Percentiles rank a stretch among this genome's conserved stretches.
These are phyloP conservation scores for Aspergillus brasiliensis DNA, from an alignment of 2,329 filamentous ascomycete genomes.

Conservation along the genomic window DNA sequence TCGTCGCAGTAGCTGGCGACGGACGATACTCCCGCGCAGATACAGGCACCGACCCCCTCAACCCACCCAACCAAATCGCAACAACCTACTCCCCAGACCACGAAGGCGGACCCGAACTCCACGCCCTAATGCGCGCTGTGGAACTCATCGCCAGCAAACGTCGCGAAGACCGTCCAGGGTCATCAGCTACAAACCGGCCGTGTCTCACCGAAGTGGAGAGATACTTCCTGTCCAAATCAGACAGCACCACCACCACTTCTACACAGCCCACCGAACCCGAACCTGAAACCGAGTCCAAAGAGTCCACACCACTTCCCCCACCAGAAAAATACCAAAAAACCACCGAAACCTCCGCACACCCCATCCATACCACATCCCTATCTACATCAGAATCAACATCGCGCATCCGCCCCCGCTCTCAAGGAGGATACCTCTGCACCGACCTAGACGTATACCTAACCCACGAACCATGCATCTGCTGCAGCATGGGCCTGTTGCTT, in stretches of 20 bases:
- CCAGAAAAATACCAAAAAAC: conserved; percentile 24
- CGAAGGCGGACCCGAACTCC: conserved; percentile 49
- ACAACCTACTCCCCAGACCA: conserved; percentile 33
- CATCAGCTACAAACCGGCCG: conserved; percentile 17
- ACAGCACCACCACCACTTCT: neutral
- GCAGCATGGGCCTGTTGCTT: conserved; percentile 93
- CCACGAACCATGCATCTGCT: conserved; percentile 95
- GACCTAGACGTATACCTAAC: conserved; percentile 91
- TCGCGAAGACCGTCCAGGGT: conserved; percentile 28
- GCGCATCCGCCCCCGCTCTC: conserved; percentile 69
- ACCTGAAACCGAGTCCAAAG: conserved; percentile 42
- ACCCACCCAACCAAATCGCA: conserved; percentile 20
- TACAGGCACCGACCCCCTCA: conserved; percentile 22
- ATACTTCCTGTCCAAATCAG: conserved; percentile 48
- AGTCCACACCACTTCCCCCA: conserved; percentile 10
- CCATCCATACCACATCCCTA: conserved; percentile 11
- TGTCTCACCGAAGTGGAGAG: conserved; percentile 32
- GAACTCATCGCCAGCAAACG: conserved; percentile 47
- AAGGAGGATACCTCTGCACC: conserved; percentile 90
- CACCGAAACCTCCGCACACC: conserved; percentile 13
- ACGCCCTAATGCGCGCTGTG: conserved; percentile 49
- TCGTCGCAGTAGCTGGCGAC: conserved; percentile 50
- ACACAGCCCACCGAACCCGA: neutral
- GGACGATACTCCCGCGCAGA: conserved; percentile 41
- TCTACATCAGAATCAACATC: neutral